phyloP scores from a whole-genome alignment of 2,329 filamentous ascomycete species.

The Fusarium guadeloupense region DNA sequence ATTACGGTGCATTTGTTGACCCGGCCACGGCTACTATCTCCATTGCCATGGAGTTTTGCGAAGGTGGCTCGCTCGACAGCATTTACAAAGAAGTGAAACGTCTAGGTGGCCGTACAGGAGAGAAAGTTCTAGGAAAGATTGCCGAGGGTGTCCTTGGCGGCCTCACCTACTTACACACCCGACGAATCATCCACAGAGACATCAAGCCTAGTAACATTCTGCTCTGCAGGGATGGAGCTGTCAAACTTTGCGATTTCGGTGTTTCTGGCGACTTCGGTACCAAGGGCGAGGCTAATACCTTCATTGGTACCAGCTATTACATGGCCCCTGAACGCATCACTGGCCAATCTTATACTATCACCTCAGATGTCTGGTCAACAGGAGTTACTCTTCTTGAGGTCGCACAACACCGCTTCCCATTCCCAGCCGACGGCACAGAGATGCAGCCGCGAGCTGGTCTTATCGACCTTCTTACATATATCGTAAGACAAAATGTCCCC shows the following conservation, averaged over 20 bases:
- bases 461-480: constrained; percentile 96
- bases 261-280: constrained; percentile 98
- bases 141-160: constrained; percentile 94
- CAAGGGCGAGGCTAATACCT: constrained; percentile 97
- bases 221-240: constrained; percentile 88
- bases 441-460: constrained; percentile 92
- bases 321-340: constrained; percentile 99
- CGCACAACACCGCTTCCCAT: constrained; percentile 98
- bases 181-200: constrained; percentile 98
- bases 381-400: constrained; percentile 98
- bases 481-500: constrained; percentile 93
- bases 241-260: constrained; percentile 98
- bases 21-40: constrained; percentile 96
- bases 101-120: constrained; percentile 90
- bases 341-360: constrained; percentile 97
- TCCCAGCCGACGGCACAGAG: constrained; percentile 95
- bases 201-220: constrained; percentile 99
- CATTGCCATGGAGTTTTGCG: constrained; percentile 99
- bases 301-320: constrained; percentile 98
- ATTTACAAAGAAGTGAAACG: constrained; percentile 98
- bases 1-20: constrained; percentile 97
- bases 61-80: constrained; percentile 93
- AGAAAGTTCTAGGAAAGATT: constrained; percentile 97
- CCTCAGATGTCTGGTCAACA: constrained; percentile 97
- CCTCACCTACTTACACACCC: constrained; percentile 91